Evolutionary conservation across 1,284 basidiomycete species (phyloP), one percentile per base, ranked within the genome.

Genomic region (Polyporus tsugae): DNA sequence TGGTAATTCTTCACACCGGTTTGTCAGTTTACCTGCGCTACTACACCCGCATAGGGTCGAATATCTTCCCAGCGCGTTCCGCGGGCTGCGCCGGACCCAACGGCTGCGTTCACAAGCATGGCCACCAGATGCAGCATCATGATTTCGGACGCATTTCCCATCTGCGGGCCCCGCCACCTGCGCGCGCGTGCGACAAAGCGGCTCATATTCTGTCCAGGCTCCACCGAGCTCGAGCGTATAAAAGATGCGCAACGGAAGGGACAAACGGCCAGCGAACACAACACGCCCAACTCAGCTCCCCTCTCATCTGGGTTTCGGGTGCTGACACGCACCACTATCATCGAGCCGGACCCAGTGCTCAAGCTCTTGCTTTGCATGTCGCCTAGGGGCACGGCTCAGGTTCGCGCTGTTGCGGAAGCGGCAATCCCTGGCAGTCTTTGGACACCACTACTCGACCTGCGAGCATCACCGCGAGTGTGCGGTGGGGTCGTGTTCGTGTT

Each of bases 371-470:
- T n/a, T 10, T n/a, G 9, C 55, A 11, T 11, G 19, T n/a, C 35
- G 57, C 36, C 17, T 4, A 22, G 39, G 59, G 38, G 7, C 17
- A 15, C 25, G 41, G 61, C 11, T 52, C n/a, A 5, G 62, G n/a
- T 9, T 11, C 36, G 58, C 44, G 61, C 67, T 69, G 63, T 35
- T 64, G 67, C 63, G 65, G 67, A 29, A 69, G 62, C 67, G 49
- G 59, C 9, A 29, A 61, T 52, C 64, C 62, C 70, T 13, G 63
- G 57, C 65, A 35, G 52, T 71, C 70, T 25, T 67, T 60, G 65
- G 63, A 61, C 66, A 39, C 66, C 70, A 70, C 70, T 46, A 73
- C 63, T 63, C 70, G 70, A 46, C 29, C 46, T 46, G 68, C 63
- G 71, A 22, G 59, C 64, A 66, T n/a, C 66, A 42, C 36, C 36